Evolutionary conservation across 371 early-diverging fungal species (phyloP).

Genomic region (Syncephalastrum racemosum): DNA sequence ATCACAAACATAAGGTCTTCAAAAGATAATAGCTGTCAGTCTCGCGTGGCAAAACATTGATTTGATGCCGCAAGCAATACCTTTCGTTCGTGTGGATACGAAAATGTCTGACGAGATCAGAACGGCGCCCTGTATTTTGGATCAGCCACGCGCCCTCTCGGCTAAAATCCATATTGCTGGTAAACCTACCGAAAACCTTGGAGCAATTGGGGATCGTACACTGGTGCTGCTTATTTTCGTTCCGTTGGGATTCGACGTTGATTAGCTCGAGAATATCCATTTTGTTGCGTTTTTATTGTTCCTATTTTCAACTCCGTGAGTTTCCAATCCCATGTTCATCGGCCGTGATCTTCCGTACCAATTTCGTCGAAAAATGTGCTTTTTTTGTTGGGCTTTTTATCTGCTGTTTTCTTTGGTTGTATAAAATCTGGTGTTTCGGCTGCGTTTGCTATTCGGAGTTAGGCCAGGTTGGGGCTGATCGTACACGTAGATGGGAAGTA

Average conservation of each 20-base stretch:
- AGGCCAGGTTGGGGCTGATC: no score
- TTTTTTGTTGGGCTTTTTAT: slow-evolving; percentile 5
- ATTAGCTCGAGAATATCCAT: slow-evolving; percentile 75
- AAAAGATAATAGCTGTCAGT: slow-evolving; percentile 12
- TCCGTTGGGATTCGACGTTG: slow-evolving; percentile 53
- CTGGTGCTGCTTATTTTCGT: slow-evolving; percentile 51
- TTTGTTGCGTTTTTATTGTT: not conserved
- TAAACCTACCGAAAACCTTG: slow-evolving; percentile 63
- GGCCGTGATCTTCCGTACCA: not conserved
- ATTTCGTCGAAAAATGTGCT: not conserved
- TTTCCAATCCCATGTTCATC: no score
- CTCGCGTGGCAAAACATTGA: not conserved
- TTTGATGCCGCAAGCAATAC: slow-evolving; percentile 3
- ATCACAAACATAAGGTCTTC: slow-evolving; percentile 61
- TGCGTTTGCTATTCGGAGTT: no score
- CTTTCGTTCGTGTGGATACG: slow-evolving; percentile 80
- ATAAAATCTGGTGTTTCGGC: no score
- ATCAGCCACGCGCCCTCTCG: not conserved
- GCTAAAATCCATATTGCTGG: not conserved
- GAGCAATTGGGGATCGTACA: slow-evolving; percentile 64
- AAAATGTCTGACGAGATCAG: slow-evolving; percentile 74
- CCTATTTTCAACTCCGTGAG: no score
- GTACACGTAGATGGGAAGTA: no score
- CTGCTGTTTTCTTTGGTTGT: slow-evolving; percentile 6
- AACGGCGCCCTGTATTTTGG: slow-evolving; percentile 44